Base-by-base conservation (phyloP, 2,329 filamentous ascomycete genomes). In the Setomelanomma holmii region DNA sequence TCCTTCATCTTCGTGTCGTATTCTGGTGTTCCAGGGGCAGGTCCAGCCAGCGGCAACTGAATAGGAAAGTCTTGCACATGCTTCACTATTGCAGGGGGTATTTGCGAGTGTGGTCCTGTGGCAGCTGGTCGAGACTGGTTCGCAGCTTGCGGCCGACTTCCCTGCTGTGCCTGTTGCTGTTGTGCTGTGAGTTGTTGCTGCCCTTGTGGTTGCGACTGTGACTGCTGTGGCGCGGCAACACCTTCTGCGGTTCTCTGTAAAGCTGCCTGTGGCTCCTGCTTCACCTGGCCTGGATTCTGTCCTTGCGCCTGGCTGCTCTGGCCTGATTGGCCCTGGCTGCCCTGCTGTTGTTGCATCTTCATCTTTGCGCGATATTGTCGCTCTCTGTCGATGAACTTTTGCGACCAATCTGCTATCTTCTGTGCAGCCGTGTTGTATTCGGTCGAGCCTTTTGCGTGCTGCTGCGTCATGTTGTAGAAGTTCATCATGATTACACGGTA, bases 391-490 rank as follows among this genome's bases (percentile, higher is more conserved):
- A 84, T 85, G 50, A 84, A 73, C 51, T 75, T 79, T 45, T 76
- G 69, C 6, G 81, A 83, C 42, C 81, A 76, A 52, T 81, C 76
- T 12, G 78, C 75, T 17, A 86, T 76, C 57, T 81, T 82, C 22
- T 76, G 71, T 44, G 81, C 79, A 11, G 80, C 82, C 36, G 74
- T 72, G 49, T 77, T 76, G 60, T 84, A 80, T 52, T 84, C 79
- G 1, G 75, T 66, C 45, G 76, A 82, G 46, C 80, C 79, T 27
- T 75, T 72, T 11, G 82, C 76, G 35, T 78, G 77, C 36, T 66
- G 77, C 53, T 83, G 79, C 44, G 83, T 74, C 24, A 78, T 69
- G 23, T 79, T 77, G 83, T 84, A 87, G 43, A 84, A 76, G 54
- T 76, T 79, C 50, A 78, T 76, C 55, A 87, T 79, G 17, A 81